phyloP scores from a whole-genome alignment of 148 eudicot species.

The Camellia sinensis region DNA sequence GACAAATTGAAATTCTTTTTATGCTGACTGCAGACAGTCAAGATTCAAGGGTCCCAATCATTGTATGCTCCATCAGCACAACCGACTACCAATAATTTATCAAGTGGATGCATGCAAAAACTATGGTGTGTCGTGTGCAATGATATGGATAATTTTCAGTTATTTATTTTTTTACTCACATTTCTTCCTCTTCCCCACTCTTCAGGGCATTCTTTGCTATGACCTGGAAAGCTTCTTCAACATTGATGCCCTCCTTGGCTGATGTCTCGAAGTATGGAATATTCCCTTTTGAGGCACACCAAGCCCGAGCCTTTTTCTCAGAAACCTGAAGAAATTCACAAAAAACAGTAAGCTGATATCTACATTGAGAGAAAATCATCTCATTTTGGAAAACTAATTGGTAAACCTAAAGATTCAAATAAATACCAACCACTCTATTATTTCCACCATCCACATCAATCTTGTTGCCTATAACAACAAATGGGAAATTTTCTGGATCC shows the following conservation, averaged over 20 bases:
- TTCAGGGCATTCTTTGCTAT: constrained; percentile 81
- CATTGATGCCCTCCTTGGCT: constrained; percentile 86
- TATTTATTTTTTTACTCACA: constrained; percentile 48
- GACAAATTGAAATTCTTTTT: not conserved
- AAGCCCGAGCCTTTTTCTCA: constrained; percentile 91
- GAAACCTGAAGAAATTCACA: constrained; percentile 49
- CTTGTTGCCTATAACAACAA: constrained; percentile 92
- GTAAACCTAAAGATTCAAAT: not conserved
- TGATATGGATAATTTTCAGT: not conserved
- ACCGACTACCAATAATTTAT: constrained; percentile 1
- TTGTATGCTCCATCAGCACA: not conserved
- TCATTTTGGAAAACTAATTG: not conserved
- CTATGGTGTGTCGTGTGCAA: not conserved
- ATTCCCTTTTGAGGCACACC: constrained; percentile 93
- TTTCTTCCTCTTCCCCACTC: constrained; percentile 90
- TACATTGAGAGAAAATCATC: not conserved
- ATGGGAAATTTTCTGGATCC: constrained; percentile 92
- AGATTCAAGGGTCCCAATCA: not conserved
- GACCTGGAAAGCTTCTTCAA: constrained; percentile 89
- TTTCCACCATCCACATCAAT: constrained; percentile 83
- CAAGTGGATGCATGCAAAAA: not conserved
- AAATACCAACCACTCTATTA: constrained; percentile 65
- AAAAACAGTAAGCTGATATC: not conserved
- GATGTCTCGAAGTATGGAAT: constrained; percentile 96
- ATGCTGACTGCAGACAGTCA: constrained; percentile 2